A percentile compares a stretch with the other conserved stretches of the same genome.
These are phyloP conservation scores for Trichoderma asperellum DNA, from an alignment of 2,329 filamentous ascomycete genomes.

Conservation along the genomic window DNA sequence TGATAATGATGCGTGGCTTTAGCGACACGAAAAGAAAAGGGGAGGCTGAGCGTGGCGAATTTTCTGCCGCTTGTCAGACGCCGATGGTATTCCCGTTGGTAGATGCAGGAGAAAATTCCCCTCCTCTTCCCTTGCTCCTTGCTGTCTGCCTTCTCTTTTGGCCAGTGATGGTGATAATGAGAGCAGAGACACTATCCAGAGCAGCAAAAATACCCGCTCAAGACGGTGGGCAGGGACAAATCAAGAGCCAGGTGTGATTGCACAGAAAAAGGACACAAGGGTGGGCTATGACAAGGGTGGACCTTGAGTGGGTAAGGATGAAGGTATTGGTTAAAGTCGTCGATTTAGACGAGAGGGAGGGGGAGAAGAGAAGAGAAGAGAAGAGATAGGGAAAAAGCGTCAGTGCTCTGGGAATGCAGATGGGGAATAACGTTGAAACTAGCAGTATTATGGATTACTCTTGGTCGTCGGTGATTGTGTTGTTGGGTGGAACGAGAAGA, in stretches of 20 bases:
- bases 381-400: background rate
- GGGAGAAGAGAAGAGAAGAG: background rate
- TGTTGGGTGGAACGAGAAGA: background rate
- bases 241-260: background rate
- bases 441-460: background rate
- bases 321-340: constrained; percentile 1
- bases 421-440: constrained; percentile 18
- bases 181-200: background rate
- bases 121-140: background rate
- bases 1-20: background rate
- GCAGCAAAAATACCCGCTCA: background rate
- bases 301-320: constrained; percentile 20
- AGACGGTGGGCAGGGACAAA: constrained; percentile 13
- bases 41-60: background rate
- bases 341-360: background rate
- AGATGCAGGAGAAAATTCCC: background rate
- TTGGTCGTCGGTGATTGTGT: background rate
- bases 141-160: background rate
- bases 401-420: constrained; percentile 26
- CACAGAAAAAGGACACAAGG: constrained; percentile 21
- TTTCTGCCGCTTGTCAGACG: background rate
- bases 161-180: background rate
- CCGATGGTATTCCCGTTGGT: background rate
- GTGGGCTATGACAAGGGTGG: constrained; percentile 19
- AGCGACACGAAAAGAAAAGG: background rate